Conservation (phyloP, 1,284 basidiomycete genomes). For the Ustilago hordei region DNA sequence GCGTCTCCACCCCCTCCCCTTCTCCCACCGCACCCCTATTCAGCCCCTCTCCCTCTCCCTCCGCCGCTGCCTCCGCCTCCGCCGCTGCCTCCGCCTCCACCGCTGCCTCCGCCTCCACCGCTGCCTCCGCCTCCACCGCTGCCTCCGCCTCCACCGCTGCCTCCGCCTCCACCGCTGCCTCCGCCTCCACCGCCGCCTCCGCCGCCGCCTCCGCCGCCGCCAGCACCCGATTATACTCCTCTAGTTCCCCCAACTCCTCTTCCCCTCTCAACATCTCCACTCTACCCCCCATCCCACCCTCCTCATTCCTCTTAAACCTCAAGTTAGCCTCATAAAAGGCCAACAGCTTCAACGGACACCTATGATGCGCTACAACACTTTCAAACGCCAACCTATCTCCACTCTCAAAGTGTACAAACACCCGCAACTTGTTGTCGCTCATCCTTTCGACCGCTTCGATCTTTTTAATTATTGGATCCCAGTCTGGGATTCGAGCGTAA, state of each 20-base stretch:
- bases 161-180: too few relatives aligned
- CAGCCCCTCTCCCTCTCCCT: not conserved
- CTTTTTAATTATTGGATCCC: conserved; percentile 53
- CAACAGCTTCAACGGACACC: conserved; percentile 56
- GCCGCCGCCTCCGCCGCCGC: not conserved
- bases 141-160: not conserved
- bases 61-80: too few relatives aligned
- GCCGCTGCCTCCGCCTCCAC: not conserved
- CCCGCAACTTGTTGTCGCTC: conserved; percentile 37
- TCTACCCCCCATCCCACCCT: not conserved
- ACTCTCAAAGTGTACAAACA: conserved; percentile 45
- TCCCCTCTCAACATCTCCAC: conserved; percentile 11
- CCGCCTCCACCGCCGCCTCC: not conserved
- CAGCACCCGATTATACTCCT: conserved; percentile 5
- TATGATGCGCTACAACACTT: conserved; percentile 35
- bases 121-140: not conserved
- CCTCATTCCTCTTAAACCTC: conserved; percentile 26
- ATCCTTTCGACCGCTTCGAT: conserved; percentile 51
- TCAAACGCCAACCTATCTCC: conserved; percentile 51
- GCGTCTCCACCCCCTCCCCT: not conserved
- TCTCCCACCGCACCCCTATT: conserved; percentile 1
- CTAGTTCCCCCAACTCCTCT: conserved; percentile 18
- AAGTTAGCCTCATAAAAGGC: conserved; percentile 53
- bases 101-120: not conserved
- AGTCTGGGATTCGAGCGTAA: conserved; percentile 50